Evolutionary conservation across 148 eudicot genomes (phyloP).

Genomic region (Silene latifolia): DNA sequence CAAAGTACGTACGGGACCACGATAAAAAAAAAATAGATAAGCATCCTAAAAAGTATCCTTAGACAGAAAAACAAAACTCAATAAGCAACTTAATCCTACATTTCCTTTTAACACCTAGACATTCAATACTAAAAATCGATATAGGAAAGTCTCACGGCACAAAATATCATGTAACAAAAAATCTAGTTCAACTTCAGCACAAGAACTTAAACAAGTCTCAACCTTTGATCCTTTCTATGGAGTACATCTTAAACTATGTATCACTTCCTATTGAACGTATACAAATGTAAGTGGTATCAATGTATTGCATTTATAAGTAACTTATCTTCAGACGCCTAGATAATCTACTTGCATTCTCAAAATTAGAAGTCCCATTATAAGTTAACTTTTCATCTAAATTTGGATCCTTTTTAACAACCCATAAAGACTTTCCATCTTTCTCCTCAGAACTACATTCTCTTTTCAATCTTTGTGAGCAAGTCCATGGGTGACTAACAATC

Average conservation of each 20-base stretch:
- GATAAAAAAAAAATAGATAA: too few species aligned
- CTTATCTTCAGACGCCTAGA: neutral
- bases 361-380: neutral
- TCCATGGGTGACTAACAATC: neutral
- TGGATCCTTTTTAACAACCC: neutral
- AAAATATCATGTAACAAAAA: neutral
- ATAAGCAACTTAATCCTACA: neutral
- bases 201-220: neutral
- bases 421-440: neutral
- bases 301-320: neutral
- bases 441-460: neutral
- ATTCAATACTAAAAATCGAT: neutral
- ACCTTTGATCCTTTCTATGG: neutral
- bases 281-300: neutral
- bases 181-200: neutral
- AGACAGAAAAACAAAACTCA: neutral
- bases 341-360: neutral
- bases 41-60: neutral
- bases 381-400: neutral
- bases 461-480: neutral
- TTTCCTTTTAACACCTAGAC: neutral
- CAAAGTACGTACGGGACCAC: too few species aligned
- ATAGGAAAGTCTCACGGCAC: neutral
- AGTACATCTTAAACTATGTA: neutral
- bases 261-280: neutral